Evolutionary conservation across 176 grass and related monocot species (phyloP).

Genomic region (Carex parvula): DNA sequence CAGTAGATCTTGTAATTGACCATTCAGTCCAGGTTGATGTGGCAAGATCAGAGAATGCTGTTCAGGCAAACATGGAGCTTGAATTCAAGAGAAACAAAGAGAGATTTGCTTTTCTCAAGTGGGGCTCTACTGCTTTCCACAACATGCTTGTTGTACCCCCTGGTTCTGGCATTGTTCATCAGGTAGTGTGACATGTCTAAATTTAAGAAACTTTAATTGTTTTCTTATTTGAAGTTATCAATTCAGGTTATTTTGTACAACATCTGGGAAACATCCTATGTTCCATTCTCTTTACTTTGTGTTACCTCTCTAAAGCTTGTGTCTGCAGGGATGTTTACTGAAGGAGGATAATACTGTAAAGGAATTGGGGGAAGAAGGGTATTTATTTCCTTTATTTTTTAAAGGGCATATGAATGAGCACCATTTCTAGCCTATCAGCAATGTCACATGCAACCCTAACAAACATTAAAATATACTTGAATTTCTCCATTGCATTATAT

Average conservation of each 20-base stretch:
- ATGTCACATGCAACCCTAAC: not conserved
- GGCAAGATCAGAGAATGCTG: conserved; percentile 73
- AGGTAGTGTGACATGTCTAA: conserved; percentile 40
- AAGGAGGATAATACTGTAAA: not conserved
- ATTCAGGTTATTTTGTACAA: not conserved
- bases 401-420: not conserved
- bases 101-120: conserved; percentile 94
- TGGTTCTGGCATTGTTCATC: conserved; percentile 92
- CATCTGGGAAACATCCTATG: not conserved
- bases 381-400: not conserved
- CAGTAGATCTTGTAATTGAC: conserved; percentile 94
- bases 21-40: conserved; percentile 98
- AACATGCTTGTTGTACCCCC: conserved; percentile 97
- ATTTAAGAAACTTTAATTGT: not conserved
- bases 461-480: not conserved
- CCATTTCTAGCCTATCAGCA: not conserved
- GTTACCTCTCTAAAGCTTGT: not conserved
- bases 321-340: not conserved
- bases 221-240: not conserved
- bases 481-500: not conserved
- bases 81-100: conserved; percentile 87
- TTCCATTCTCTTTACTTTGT: not conserved
- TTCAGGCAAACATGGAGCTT: conserved; percentile 78
- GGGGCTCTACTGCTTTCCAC: conserved; percentile 86
- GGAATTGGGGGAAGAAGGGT: not conserved